Evolutionary conservation across 2,329 filamentous ascomycete genomes (phyloP).

Genomic region (Whalleya microplaca): DNA sequence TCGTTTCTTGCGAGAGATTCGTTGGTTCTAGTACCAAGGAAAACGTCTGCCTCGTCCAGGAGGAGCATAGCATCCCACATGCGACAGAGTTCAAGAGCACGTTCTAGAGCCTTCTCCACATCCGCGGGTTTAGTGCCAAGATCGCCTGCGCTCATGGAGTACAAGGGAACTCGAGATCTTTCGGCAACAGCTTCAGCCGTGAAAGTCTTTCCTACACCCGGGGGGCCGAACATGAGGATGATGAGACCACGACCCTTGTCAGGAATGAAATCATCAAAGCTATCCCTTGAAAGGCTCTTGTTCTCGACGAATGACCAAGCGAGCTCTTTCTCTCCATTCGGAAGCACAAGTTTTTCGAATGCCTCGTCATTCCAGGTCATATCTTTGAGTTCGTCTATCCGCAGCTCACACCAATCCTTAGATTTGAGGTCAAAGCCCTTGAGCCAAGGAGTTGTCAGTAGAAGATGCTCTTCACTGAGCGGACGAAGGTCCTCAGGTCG

Average conservation of each 20-base stretch:
- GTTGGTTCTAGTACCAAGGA: conserved; percentile 41
- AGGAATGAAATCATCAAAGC: conserved; percentile 41
- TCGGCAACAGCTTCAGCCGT: conserved; percentile 47
- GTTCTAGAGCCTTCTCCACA: conserved; percentile 40
- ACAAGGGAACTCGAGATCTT: conserved; percentile 42
- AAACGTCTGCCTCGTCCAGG: conserved; percentile 49
- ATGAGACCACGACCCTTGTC: conserved; percentile 42
- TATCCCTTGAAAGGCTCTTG: conserved; percentile 32
- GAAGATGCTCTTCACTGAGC: conserved; percentile 40
- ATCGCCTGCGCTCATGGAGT: conserved; percentile 44
- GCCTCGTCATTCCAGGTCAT: conserved; percentile 42
- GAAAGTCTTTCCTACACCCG: conserved; percentile 45
- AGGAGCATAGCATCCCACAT: conserved; percentile 50
- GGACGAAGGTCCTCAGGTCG: conserved; percentile 29
- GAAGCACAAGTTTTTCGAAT: conserved; percentile 43
- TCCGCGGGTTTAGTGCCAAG: conserved; percentile 40
- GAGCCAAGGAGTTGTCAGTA: conserved; percentile 43
- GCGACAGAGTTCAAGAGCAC: conserved; percentile 41
- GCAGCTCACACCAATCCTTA: conserved; percentile 39
- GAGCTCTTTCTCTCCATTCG: conserved; percentile 42
- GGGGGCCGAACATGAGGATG: conserved; percentile 42
- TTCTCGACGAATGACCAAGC: conserved; percentile 45
- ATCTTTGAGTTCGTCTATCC: conserved; percentile 32
- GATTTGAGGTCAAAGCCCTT: conserved; percentile 42
- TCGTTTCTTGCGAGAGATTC: conserved; percentile 44